Evolutionary conservation across 371 early-diverging fungal genomes (phyloP).

Genomic region (Actinomortierella ambigua): DNA sequence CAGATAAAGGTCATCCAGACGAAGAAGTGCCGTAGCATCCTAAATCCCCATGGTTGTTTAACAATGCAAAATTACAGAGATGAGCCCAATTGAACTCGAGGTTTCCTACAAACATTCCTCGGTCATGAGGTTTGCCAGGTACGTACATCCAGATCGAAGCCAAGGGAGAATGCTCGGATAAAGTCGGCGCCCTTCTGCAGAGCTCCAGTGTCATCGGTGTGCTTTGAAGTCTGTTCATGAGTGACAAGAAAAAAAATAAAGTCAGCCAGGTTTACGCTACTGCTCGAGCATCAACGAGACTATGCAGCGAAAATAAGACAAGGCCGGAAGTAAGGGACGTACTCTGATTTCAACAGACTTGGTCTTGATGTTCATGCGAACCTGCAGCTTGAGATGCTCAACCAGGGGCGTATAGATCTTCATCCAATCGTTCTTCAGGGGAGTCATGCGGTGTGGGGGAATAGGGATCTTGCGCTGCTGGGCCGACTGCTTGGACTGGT

Average conservation of each 20-base stretch:
- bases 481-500: conserved; percentile 29
- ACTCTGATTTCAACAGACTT: conserved; percentile 91
- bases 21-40: conserved; percentile 93
- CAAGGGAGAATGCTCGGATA: conserved; percentile 90
- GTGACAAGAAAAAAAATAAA: conserved; percentile 1
- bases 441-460: conserved; percentile 92
- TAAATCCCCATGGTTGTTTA: conserved; percentile 10
- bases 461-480: conserved; percentile 86
- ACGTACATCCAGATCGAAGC: conserved; percentile 86
- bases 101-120: no score
- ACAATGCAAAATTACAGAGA: no score
- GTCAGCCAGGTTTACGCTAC: conserved; percentile 1
- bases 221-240: conserved; percentile 65
- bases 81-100: no score
- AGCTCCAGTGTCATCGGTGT: conserved; percentile 87
- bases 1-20: conserved; percentile 94
- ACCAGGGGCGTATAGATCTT: conserved; percentile 99
- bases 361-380: conserved; percentile 93
- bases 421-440: conserved; percentile 95
- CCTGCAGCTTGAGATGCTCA: conserved; percentile 95
- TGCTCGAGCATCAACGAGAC: no score
- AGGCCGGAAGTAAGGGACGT: conserved; percentile 19
- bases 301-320: background rate
- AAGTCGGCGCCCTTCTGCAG: conserved; percentile 97
- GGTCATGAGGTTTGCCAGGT: conserved; percentile 1